Evolutionary conservation across 768 basidiomycete genomes (phyloP).

Genomic region (Gloeopeniophorella convolvens): DNA sequence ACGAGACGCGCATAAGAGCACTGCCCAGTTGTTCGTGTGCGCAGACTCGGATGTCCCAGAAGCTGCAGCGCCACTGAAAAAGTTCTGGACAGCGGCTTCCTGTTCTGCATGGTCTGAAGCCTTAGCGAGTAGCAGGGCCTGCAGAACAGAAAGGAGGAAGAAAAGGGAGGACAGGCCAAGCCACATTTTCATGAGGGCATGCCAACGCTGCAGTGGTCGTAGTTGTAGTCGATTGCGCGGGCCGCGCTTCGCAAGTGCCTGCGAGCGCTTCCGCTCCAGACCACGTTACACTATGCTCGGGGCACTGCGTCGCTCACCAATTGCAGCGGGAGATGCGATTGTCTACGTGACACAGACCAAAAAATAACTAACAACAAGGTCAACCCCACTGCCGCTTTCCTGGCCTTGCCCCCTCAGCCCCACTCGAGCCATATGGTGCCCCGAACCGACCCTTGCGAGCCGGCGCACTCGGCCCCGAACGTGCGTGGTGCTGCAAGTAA

Average conservation of each 20-base stretch:
- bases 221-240: neutral
- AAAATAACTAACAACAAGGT: neutral
- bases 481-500: conserved; percentile 13
- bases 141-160: conserved; percentile 5
- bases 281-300: neutral
- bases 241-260: neutral
- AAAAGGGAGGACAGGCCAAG: neutral
- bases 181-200: conserved; percentile 7
- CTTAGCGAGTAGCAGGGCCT: neutral
- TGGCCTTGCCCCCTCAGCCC: conserved; percentile 6
- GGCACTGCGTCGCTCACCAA: too few relatives aligned
- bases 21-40: conserved; percentile 99
- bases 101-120: neutral
- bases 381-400: conserved; percentile 4
- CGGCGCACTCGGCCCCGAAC: conserved; percentile 1
- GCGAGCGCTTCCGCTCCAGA: neutral
- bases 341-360: neutral
- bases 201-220: neutral
- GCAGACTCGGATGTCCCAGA: conserved; percentile 20
- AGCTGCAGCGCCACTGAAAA: conserved; percentile 8
- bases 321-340: neutral
- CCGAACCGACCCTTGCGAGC: conserved; percentile 16
- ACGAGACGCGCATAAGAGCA: conserved; percentile 86
- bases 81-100: conserved; percentile 1
- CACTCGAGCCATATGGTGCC: conserved; percentile 1